Percentiles rank a stretch among this genome's conserved stretches.
These are phyloP conservation scores for Alternaria arbusti DNA, from an alignment of 2,329 filamentous ascomycete species.

Conservation along the genomic window DNA sequence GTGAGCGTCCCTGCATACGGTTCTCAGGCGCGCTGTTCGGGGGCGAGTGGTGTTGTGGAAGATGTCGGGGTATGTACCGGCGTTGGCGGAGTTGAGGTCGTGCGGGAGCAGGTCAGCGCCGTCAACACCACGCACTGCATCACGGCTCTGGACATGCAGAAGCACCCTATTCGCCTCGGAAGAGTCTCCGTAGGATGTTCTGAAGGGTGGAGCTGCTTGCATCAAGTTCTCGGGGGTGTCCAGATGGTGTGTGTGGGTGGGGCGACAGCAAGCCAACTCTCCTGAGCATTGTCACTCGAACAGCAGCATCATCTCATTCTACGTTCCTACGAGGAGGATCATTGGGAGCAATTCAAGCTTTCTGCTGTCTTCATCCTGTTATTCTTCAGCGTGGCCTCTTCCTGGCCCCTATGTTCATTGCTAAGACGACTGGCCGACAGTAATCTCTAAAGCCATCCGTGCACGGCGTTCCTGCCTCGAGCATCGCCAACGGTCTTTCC, in stretches of 20 bases:
- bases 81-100: constrained; percentile 9
- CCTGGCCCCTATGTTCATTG: constrained; percentile 12
- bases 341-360: constrained; percentile 1
- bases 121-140: constrained; percentile 3
- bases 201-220: not conserved
- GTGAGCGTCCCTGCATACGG: not conserved
- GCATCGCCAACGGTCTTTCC: constrained; percentile 21
- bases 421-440: constrained; percentile 32
- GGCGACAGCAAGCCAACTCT: not conserved
- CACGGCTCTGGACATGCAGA: not conserved
- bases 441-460: constrained; percentile 35
- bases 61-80: not conserved
- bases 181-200: not conserved
- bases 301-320: constrained; percentile 6
- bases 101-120: constrained; percentile 5
- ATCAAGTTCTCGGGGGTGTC: not conserved
- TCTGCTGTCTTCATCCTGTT: constrained; percentile 4
- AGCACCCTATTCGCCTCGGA: not conserved
- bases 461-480: constrained; percentile 25
- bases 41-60: constrained; percentile 1
- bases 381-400: not conserved
- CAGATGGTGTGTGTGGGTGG: not conserved
- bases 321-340: not conserved
- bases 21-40: not conserved
- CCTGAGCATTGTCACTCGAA: not conserved